A percentile compares a stretch with the other conserved stretches of the same genome.
Conservation (phyloP, 768 basidiomycete genomes). For the Mrakia blollopis region DNA sequence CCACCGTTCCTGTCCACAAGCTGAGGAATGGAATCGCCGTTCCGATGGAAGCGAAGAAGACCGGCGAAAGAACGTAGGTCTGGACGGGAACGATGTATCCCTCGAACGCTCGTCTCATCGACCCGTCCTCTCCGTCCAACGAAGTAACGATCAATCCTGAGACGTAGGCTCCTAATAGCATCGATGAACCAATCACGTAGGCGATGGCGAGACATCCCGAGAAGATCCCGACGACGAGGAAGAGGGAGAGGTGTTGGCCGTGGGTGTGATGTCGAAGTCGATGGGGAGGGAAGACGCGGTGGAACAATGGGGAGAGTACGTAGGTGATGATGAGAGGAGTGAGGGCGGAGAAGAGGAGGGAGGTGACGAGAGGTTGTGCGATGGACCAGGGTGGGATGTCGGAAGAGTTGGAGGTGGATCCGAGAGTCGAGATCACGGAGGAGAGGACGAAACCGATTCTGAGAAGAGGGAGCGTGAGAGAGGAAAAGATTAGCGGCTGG, state of each 20-base stretch:
- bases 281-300: conserved; percentile 7
- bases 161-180: conserved; percentile 61
- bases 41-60: conserved; percentile 66
- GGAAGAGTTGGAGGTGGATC: neutral
- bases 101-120: conserved; percentile 30
- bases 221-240: conserved; percentile 48
- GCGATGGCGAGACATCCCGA: conserved; percentile 14
- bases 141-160: conserved; percentile 53
- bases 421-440: conserved; percentile 11
- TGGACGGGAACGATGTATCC: conserved; percentile 47
- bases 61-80: conserved; percentile 52
- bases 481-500: neutral
- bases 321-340: conserved; percentile 45
- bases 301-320: conserved; percentile 39
- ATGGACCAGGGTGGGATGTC: conserved; percentile 44
- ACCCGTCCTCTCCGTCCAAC: neutral
- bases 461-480: neutral
- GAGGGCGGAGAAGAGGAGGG: conserved; percentile 51
- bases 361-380: conserved; percentile 56
- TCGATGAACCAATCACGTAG: conserved; percentile 56
- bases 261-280: neutral
- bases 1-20: conserved; percentile 45
- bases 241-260: conserved; percentile 18
- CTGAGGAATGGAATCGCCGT: conserved; percentile 52
- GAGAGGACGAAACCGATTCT: conserved; percentile 29